phyloP scores from a whole-genome alignment of 257 asterid species.

The Misopates orontium region DNA sequence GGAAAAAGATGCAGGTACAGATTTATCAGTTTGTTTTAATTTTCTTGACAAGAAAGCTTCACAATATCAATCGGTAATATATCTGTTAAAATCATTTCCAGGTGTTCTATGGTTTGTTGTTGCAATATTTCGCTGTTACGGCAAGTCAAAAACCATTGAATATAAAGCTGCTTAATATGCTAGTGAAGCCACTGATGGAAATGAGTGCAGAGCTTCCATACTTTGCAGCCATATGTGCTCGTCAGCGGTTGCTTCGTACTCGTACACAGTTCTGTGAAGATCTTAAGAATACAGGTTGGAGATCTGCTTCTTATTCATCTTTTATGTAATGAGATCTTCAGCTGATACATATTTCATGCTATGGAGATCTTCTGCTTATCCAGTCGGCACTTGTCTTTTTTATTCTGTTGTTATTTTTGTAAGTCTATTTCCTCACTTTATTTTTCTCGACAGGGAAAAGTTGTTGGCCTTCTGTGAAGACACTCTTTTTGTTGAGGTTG shows the following conservation, averaged over 20 bases:
- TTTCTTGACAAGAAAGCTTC: slow-evolving; percentile 22
- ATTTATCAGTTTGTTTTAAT: slow-evolving; percentile 15
- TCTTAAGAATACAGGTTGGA: slow-evolving; percentile 64
- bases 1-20: slow-evolving; percentile 92
- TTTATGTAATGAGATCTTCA: no score
- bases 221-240: slow-evolving; percentile 98
- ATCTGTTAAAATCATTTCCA: slow-evolving; percentile 29
- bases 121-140: slow-evolving; percentile 92
- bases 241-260: slow-evolving; percentile 66
- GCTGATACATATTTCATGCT: neutral
- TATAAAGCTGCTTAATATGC: slow-evolving; percentile 65
- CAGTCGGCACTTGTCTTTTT: slow-evolving; percentile 8
- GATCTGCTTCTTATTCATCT: no score
- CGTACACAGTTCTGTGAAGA: slow-evolving; percentile 70
- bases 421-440: neutral
- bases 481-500: slow-evolving; percentile 71
- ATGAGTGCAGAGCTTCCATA: slow-evolving; percentile 92
- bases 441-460: slow-evolving; percentile 57
- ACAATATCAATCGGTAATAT: slow-evolving; percentile 10
- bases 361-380: neutral
- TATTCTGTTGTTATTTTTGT: no score
- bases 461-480: slow-evolving; percentile 91
- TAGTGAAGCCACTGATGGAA: slow-evolving; percentile 88
- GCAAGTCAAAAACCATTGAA: slow-evolving; percentile 73
- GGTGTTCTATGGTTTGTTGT: slow-evolving; percentile 84